phyloP scores from a whole-genome alignment of 2,329 filamentous ascomycete species.

The Keithomyces neogunnii region DNA sequence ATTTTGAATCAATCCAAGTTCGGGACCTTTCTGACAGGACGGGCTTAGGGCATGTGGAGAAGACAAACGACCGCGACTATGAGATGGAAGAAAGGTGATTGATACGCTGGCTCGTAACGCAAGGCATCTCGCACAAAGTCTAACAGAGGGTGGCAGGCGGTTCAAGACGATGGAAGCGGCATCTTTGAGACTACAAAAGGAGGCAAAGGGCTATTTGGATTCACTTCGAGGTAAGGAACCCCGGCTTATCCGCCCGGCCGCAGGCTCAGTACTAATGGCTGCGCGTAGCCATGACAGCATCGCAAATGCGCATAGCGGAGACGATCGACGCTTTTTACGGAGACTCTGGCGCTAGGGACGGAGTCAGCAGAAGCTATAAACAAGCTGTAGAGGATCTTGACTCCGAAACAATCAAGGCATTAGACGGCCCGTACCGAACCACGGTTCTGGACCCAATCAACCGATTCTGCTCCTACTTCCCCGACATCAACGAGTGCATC shows the following conservation, averaged over 20 bases:
- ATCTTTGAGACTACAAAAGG: constrained; percentile 85
- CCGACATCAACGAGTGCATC: constrained; percentile 98
- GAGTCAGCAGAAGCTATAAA: constrained; percentile 94
- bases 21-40: background rate
- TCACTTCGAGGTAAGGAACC: constrained; percentile 65
- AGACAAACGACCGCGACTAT: constrained; percentile 97
- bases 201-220: constrained; percentile 96
- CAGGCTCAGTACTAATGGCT: background rate
- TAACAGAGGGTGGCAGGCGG: constrained; percentile 47
- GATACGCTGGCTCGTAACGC: background rate
- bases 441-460: constrained; percentile 95
- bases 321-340: constrained; percentile 99
- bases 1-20: background rate
- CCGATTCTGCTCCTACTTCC: constrained; percentile 96
- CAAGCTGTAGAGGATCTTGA: constrained; percentile 97
- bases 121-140: background rate
- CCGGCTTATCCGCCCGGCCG: background rate
- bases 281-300: constrained; percentile 83
- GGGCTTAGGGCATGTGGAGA: constrained; percentile 77
- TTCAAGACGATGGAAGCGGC: constrained; percentile 98
- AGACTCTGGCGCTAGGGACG: constrained; percentile 87
- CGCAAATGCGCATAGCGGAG: constrained; percentile 98
- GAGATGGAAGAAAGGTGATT: constrained; percentile 84
- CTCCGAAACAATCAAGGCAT: constrained; percentile 94
- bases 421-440: constrained; percentile 89